These are phyloP conservation scores for Oryza brachyantha DNA, from an alignment of 176 grass and related monocot species.

Conservation along the genomic window DNA sequence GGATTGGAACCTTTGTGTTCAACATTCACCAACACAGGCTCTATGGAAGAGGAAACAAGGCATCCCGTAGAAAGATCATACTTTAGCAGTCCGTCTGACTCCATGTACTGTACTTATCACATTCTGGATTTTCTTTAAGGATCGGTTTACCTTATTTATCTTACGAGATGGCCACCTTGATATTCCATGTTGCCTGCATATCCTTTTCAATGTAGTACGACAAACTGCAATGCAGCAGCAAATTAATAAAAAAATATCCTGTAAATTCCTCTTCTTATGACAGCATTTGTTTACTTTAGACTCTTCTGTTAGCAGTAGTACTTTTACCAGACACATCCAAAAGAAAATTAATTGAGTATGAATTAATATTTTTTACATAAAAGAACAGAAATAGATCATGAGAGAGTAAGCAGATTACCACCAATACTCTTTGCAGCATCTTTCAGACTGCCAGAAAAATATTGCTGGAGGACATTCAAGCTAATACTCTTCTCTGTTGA, in stretches of 20 bases:
- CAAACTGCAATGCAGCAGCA: slow-evolving; percentile 48
- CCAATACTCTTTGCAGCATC: slow-evolving; percentile 78
- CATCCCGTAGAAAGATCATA: slow-evolving; percentile 60
- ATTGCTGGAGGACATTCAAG: slow-evolving; percentile 49
- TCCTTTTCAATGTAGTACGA: slow-evolving; percentile 69
- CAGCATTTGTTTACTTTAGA: not conserved
- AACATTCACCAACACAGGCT: not conserved
- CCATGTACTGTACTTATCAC: slow-evolving; percentile 62
- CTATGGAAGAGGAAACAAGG: slow-evolving; percentile 30
- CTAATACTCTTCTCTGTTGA: slow-evolving; percentile 46
- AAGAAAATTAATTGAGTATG: not conserved
- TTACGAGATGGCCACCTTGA: slow-evolving; percentile 74
- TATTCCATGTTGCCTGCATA: slow-evolving; percentile 60
- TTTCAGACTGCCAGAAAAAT: slow-evolving; percentile 73
- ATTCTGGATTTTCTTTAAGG: slow-evolving; percentile 60
- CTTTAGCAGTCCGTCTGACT: slow-evolving; percentile 43
- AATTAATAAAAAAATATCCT: not conserved
- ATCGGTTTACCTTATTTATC: slow-evolving; percentile 79
- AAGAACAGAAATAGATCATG: slow-evolving; percentile 6
- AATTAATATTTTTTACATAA: not conserved
- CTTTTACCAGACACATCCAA: not conserved
- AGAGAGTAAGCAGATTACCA: slow-evolving; percentile 33
- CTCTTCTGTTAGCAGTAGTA: not conserved
- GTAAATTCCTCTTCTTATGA: not conserved
- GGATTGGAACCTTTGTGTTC: slow-evolving; percentile 8